Evolutionary conservation across 495 filamentous ascomycete species (phyloP).

Genomic region (Usnea hakonensis): DNA sequence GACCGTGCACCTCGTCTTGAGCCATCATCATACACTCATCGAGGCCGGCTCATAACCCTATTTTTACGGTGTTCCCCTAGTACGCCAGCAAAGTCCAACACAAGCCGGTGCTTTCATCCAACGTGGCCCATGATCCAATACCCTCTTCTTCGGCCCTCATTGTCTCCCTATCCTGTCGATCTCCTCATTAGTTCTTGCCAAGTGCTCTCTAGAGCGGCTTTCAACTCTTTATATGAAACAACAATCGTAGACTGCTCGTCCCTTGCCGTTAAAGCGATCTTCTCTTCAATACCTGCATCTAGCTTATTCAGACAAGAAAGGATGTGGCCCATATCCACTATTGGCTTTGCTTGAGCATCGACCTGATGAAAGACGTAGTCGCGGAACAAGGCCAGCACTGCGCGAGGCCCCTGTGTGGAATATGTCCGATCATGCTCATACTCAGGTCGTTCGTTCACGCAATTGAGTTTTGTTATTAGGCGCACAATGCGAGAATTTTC

Average conservation of each 20-base stretch:
- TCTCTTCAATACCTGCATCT: conserved; percentile 83
- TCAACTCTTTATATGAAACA: conserved; percentile 79
- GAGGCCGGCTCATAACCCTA: background rate
- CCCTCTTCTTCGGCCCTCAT: background rate
- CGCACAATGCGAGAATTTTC: conserved; percentile 87
- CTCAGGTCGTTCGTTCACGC: conserved; percentile 84
- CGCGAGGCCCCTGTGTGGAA: conserved; percentile 86
- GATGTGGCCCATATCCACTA: conserved; percentile 78
- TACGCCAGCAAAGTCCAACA: background rate
- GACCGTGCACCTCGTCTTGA: background rate
- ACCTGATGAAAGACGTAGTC: conserved; percentile 97
- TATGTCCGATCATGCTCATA: conserved; percentile 65
- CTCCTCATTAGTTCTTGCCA: conserved; percentile 64
- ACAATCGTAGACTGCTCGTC: conserved; percentile 83
- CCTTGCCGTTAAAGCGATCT: conserved; percentile 72
- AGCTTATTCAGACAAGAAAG: conserved; percentile 79
- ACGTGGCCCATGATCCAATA: too few relatives aligned
- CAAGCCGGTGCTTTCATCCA: too few relatives aligned
- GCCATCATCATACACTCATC: background rate
- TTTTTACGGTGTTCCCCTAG: background rate
- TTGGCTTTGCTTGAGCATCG: conserved; percentile 69
- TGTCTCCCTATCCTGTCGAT: background rate
- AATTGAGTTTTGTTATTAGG: conserved; percentile 71
- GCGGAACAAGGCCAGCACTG: conserved; percentile 84
- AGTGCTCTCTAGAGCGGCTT: conserved; percentile 66